These are phyloP conservation scores for Vachellia collinsii DNA, from an alignment of 306 rosid species.

Conservation along the genomic window DNA sequence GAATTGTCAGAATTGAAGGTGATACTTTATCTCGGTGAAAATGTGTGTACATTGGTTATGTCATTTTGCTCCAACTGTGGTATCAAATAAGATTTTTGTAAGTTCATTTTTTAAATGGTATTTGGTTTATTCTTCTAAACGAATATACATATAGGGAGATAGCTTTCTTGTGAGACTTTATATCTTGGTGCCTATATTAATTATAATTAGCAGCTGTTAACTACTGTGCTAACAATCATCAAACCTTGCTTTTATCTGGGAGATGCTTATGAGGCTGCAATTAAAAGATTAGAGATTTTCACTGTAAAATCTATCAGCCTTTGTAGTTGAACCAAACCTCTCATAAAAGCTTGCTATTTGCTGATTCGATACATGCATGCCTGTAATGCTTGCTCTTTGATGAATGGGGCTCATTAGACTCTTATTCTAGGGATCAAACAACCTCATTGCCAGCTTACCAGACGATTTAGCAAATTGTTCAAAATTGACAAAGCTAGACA, in stretches of 20 bases:
- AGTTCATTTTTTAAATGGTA: too few species aligned
- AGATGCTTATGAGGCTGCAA: constrained; percentile 23
- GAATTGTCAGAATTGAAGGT: constrained; percentile 86
- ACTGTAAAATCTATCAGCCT: constrained; percentile 25
- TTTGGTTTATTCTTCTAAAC: too few species aligned
- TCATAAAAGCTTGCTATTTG: constrained; percentile 25
- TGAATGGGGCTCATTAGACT: constrained; percentile 35
- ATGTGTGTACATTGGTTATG: constrained; percentile 12
- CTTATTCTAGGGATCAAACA: constrained; percentile 77
- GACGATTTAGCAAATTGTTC: constrained; percentile 80
- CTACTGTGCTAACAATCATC: background rate
- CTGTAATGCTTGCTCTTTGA: constrained; percentile 2
- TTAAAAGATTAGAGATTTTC: constrained; percentile 19
- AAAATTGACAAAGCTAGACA: constrained; percentile 78
- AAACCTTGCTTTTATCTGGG: too few species aligned
- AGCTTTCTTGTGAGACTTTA: background rate
- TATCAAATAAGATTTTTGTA: background rate
- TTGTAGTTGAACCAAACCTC: constrained; percentile 30
- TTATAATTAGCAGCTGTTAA: background rate
- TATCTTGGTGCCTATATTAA: constrained; percentile 6
- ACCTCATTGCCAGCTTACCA: constrained; percentile 71
- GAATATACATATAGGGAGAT: too few species aligned
- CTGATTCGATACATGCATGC: background rate
- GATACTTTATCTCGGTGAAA: constrained; percentile 39
- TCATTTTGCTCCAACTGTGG: constrained; percentile 23